Evolutionary conservation across 345 rosid genomes (phyloP), one percentile per base, ranked within the genome.

Genomic region (Acer yangbiense): DNA sequence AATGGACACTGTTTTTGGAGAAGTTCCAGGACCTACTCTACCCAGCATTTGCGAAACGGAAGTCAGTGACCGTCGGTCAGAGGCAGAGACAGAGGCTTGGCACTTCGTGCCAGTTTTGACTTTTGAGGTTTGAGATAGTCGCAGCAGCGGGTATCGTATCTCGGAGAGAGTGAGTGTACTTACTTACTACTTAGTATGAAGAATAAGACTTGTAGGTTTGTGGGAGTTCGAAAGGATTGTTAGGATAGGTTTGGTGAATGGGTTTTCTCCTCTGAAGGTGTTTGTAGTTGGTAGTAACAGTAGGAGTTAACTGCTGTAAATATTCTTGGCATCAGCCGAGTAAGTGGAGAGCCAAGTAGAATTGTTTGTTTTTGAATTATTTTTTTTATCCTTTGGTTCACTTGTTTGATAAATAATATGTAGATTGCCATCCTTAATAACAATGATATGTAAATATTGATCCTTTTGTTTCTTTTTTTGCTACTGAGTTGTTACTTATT

Each of bases 51-150:
- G 89, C 79, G 0, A 87, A 85, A 65, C 90, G 98, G 35, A 93
- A 93, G 84, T 88, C 91, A 1, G 85, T 87, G 44, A 86, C 91
- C 20, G 12, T 82, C 72, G 93, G 94, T 55, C 94, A 88, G 90
- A 92, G 87, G 83, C 98, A 91, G 94, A 89, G 86, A 60, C 97
- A 76, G 92, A 93, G 98, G 92, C 97, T 97, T 6, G 98, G 99
- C 50, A 94, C 98, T 64, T 97, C 98, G 5, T 97, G 99, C 91
- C 97, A 93, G 94, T 94, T 97, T 97, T 94, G 98, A 93, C 93
- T 94, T 97, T 97, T 94, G 98, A 94, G 69, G 73, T 71, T 14
- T 32, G 63, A 50, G 66, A 44, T 65, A 43, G 52, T 68, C 69
- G 52, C 25, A 9, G 32, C 23, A 35, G 58, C 50, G 44, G 41